Evolutionary conservation across 495 filamentous ascomycete genomes (phyloP).

Genomic region (Aspergillus funiculosus): DNA sequence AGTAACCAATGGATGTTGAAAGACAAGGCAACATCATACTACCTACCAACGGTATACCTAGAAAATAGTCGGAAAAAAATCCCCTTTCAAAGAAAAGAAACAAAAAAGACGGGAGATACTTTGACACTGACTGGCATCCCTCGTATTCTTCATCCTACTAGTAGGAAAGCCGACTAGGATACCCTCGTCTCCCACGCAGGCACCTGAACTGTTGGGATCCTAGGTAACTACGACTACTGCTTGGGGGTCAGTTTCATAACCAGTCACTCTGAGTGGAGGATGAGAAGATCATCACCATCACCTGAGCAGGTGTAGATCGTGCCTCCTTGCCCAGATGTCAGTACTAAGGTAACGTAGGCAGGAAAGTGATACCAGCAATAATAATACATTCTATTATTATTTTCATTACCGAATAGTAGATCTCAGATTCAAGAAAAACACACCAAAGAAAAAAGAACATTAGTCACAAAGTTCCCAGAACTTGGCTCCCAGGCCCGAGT

Average conservation of each 20-base stretch:
- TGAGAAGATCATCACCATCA: conserved; percentile 9
- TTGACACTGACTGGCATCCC: background rate
- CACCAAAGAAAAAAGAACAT: no score
- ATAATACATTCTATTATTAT: background rate
- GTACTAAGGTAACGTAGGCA: background rate
- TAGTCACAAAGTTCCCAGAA: background rate
- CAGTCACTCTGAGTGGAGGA: conserved; percentile 1
- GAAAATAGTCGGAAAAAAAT: no score
- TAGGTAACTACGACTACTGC: no score
- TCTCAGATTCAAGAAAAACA: conserved; percentile 5
- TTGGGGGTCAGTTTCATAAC: conserved; percentile 8
- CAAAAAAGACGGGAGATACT: no score
- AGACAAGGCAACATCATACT: no score
- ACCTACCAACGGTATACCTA: no score
- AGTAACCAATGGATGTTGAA: no score
- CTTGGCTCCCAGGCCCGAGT: background rate
- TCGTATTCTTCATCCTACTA: conserved; percentile 4
- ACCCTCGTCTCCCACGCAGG: conserved; percentile 24
- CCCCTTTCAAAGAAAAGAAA: no score
- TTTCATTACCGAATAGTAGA: no score
- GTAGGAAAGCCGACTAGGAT: conserved; percentile 11
- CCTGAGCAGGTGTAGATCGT: conserved; percentile 16
- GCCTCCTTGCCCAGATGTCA: background rate
- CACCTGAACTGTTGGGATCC: conserved; percentile 16
- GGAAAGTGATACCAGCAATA: background rate